Conservation (phyloP, 257 asterid species). For the Scutellaria galericulata region DNA sequence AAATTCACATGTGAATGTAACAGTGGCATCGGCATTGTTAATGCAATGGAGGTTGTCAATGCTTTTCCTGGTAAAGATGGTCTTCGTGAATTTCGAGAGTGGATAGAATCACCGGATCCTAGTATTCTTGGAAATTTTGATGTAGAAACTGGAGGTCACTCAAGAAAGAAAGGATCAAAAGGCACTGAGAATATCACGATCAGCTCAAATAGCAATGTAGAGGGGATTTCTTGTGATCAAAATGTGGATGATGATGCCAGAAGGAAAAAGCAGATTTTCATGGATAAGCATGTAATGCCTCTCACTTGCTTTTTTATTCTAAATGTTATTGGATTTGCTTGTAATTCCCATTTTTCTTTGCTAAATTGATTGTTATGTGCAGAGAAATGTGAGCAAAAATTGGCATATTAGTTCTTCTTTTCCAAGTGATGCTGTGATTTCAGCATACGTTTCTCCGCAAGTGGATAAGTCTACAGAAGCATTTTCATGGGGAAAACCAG, state of each 20-base stretch:
- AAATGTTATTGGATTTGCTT: background rate
- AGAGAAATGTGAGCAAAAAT: constrained; percentile 98
- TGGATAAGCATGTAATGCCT: constrained; percentile 78
- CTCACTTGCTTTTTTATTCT: constrained; percentile 26
- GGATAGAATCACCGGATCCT: constrained; percentile 98
- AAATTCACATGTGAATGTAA: constrained; percentile 31
- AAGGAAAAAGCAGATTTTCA: constrained; percentile 67
- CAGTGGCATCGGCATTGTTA: constrained; percentile 96
- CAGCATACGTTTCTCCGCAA: constrained; percentile 89
- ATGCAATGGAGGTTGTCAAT: constrained; percentile 92
- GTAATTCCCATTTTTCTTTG: constrained; percentile 25
- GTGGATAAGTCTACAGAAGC: constrained; percentile 88
- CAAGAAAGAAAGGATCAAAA: constrained; percentile 53
- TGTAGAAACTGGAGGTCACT: constrained; percentile 46
- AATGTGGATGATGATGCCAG: constrained; percentile 43
- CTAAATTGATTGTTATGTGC: constrained; percentile 35
- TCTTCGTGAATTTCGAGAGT: constrained; percentile 80
- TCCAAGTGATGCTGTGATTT: constrained; percentile 87
- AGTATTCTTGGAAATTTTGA: constrained; percentile 73
- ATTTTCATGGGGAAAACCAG: constrained; percentile 95
- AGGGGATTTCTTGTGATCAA: constrained; percentile 37
- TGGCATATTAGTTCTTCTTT: constrained; percentile 90
- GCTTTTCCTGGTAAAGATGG: constrained; percentile 94
- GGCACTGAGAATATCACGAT: constrained; percentile 39
- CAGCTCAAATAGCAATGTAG: constrained; percentile 39